Percentiles rank a stretch among this genome's conserved stretches.
phyloP scores from a whole-genome alignment of 2,329 filamentous ascomycete genomes.

The Metarhizium brunneum region DNA sequence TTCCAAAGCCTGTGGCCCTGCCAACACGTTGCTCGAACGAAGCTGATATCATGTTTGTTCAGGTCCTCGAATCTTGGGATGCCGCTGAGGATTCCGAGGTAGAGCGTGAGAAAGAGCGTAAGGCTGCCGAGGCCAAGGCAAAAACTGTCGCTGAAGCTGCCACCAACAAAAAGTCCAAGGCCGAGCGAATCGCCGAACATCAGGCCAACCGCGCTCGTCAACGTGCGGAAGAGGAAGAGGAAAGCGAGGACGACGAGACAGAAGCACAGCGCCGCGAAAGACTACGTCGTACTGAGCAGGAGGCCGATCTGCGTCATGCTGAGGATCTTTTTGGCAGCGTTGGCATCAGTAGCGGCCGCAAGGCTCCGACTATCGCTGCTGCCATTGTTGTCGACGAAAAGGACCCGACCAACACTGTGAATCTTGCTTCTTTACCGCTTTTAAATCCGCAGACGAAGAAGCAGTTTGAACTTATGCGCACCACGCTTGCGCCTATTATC shows the following conservation, averaged over 20 bases:
- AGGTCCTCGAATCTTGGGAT: constrained; percentile 96
- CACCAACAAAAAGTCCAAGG: constrained; percentile 83
- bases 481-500: constrained; percentile 71
- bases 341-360: constrained; percentile 56
- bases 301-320: constrained; percentile 80
- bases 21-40: constrained; percentile 7
- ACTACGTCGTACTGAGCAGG: constrained; percentile 71
- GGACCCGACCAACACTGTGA: constrained; percentile 70
- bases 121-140: constrained; percentile 75
- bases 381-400: constrained; percentile 59
- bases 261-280: constrained; percentile 66
- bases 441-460: constrained; percentile 85
- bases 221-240: constrained; percentile 42
- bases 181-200: constrained; percentile 76
- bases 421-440: constrained; percentile 69
- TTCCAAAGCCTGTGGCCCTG: not conserved
- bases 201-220: constrained; percentile 50
- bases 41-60: not conserved
- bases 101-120: constrained; percentile 89
- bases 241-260: constrained; percentile 59
- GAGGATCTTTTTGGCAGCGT: constrained; percentile 81
- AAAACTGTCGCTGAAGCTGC: constrained; percentile 84
- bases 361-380: constrained; percentile 54
- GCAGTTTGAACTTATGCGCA: constrained; percentile 74
- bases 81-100: constrained; percentile 93